Evolutionary conservation across 257 asterid genomes (phyloP).

Genomic region (Linaria vulgaris): DNA sequence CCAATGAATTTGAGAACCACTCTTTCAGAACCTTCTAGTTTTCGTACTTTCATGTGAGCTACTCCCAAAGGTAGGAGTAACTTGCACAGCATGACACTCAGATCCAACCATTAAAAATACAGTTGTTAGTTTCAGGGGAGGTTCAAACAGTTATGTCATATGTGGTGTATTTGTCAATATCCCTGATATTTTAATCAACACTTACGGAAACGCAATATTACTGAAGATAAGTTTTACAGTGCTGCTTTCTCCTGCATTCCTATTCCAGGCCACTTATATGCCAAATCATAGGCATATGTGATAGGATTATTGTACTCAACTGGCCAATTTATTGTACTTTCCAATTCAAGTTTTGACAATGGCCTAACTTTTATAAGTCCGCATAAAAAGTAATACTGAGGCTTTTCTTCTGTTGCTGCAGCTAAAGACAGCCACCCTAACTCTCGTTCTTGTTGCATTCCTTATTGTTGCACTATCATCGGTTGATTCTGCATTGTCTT

Average conservation of each 20-base stretch:
- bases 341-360: neutral
- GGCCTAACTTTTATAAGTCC: neutral
- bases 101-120: too few species aligned
- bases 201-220: neutral
- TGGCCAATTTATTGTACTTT: neutral
- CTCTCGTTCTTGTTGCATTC: constrained; percentile 78
- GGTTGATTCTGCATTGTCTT: constrained; percentile 77
- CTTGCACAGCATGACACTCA: too few species aligned
- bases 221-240: too few species aligned
- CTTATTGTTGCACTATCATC: constrained; percentile 73
- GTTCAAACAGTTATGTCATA: too few species aligned
- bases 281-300: neutral
- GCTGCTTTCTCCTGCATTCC: neutral
- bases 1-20: neutral
- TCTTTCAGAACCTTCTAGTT: neutral
- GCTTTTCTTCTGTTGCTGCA: constrained; percentile 39
- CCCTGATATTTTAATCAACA: neutral
- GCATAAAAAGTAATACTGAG: constrained; percentile 7
- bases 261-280: neutral
- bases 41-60: neutral
- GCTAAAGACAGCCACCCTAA: constrained; percentile 88
- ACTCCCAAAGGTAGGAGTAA: too few species aligned
- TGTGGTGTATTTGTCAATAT: too few species aligned
- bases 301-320: constrained; percentile 6
- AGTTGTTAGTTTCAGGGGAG: too few species aligned